Conservation (phyloP, 257 asterid species). For the Nicotiana tomentosiformis region DNA sequence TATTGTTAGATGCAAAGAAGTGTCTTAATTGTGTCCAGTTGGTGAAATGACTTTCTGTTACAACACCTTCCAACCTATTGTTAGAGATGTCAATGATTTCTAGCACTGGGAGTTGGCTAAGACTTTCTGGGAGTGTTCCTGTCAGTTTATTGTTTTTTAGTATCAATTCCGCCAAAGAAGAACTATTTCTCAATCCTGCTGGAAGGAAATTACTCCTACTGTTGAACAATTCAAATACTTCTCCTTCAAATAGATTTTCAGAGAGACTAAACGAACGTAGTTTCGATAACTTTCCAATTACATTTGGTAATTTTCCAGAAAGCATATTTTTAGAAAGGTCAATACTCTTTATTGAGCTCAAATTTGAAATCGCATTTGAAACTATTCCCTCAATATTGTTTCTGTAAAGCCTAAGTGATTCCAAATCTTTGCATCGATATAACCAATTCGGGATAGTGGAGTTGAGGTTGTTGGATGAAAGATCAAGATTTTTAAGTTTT, state of each 20-base stretch:
- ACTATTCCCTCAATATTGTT: slow-evolving; percentile 17
- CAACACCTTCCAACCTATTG: slow-evolving; percentile 25
- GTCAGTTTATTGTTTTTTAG: neutral
- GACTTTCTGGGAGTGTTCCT: slow-evolving; percentile 1
- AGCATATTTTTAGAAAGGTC: slow-evolving; percentile 3
- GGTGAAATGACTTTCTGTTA: slow-evolving; percentile 21
- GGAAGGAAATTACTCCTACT: slow-evolving; percentile 14
- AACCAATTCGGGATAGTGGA: slow-evolving; percentile 31
- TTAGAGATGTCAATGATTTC: rapidly evolving
- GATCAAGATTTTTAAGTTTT: slow-evolving; percentile 15
- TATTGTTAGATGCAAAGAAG: slow-evolving; percentile 2
- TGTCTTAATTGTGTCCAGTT: neutral
- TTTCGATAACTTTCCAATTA: slow-evolving; percentile 13
- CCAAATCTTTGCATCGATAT: slow-evolving; percentile 16
- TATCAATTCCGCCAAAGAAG: rapidly evolving
- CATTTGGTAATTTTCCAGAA: slow-evolving; percentile 21
- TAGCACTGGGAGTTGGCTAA: slow-evolving; percentile 19
- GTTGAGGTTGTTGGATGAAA: neutral
- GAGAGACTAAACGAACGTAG: neutral
- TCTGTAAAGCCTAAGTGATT: neutral
- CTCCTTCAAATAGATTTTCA: slow-evolving; percentile 6
- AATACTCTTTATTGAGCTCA: slow-evolving; percentile 13
- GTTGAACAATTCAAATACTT: slow-evolving; percentile 16
- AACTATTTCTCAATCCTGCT: neutral
- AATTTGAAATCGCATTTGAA: slow-evolving; percentile 16